A percentile compares a stretch with the other conserved stretches of the same genome.
Evolutionary conservation across 1,284 basidiomycete species (phyloP).

Genomic region (Lentinus polychrous): DNA sequence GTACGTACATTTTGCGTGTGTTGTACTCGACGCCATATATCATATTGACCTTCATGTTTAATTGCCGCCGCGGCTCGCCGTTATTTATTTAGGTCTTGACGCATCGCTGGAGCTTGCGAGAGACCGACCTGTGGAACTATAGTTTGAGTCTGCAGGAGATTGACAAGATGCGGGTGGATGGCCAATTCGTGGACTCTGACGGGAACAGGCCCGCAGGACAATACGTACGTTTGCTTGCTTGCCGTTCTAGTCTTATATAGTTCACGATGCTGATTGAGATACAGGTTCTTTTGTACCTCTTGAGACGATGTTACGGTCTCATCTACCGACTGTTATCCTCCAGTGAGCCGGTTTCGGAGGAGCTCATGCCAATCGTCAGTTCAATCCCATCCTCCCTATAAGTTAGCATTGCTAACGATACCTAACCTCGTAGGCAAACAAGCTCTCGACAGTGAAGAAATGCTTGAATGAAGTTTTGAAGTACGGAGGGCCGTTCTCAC

Average conservation of each 20-base stretch:
- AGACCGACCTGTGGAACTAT: slow-evolving; percentile 96
- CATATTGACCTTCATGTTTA: background rate
- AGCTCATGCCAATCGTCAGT: slow-evolving; percentile 91
- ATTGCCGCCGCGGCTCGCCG: background rate
- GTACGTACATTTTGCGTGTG: slow-evolving; percentile 30
- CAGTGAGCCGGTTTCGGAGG: slow-evolving; percentile 98
- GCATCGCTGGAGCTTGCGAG: slow-evolving; percentile 94
- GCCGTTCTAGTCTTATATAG: background rate
- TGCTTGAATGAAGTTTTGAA: slow-evolving; percentile 97
- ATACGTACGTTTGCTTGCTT: slow-evolving; percentile 58
- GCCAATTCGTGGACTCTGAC: slow-evolving; percentile 93
- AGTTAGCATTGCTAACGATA: background rate
- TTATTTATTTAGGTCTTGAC: slow-evolving; percentile 51
- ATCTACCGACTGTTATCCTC: slow-evolving; percentile 93
- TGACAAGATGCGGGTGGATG: slow-evolving; percentile 94
- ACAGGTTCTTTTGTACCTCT: slow-evolving; percentile 86
- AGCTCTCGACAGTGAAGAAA: slow-evolving; percentile 90
- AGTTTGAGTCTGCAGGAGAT: slow-evolving; percentile 93
- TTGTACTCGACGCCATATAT: background rate
- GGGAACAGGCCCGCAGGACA: slow-evolving; percentile 89
- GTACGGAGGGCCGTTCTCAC: slow-evolving; percentile 91
- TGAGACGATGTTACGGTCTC: slow-evolving; percentile 93
- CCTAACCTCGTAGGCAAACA: slow-evolving; percentile 65
- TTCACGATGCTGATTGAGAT: slow-evolving; percentile 3
- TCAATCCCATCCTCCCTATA: slow-evolving; percentile 5